A percentile compares a stretch with the other conserved stretches of the same genome.
Conservation (phyloP, 106 monocot species). For the Dioscorea zingiberensis region DNA sequence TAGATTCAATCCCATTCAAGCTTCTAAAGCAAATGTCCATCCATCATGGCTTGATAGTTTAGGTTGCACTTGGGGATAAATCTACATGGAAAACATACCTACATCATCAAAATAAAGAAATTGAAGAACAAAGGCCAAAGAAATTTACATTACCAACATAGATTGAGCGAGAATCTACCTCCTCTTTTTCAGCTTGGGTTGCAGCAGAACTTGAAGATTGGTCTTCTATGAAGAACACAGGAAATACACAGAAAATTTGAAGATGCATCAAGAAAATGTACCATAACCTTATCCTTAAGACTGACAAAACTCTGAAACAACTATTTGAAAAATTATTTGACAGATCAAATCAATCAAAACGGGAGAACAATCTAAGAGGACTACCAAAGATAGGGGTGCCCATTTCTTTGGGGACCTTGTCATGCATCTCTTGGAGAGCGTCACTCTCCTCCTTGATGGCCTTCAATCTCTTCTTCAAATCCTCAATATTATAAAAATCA, state of each 20-base stretch:
- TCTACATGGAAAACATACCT: no score
- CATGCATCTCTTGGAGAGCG: constrained; percentile 71
- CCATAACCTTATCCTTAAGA: background rate
- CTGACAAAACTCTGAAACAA: background rate
- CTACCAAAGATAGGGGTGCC: constrained; percentile 41
- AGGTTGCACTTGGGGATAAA: no score
- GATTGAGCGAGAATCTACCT: constrained; percentile 84
- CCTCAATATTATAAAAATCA: constrained; percentile 31
- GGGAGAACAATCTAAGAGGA: background rate
- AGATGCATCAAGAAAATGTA: background rate
- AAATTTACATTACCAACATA: constrained; percentile 97
- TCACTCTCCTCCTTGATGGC: constrained; percentile 69
- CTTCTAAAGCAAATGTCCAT: no score
- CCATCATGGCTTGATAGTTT: no score
- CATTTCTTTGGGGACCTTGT: constrained; percentile 80
- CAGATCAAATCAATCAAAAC: background rate
- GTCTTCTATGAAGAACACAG: constrained; percentile 12
- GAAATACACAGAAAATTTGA: background rate
- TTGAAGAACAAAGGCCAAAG: background rate
- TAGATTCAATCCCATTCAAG: no score
- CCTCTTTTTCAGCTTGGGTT: constrained; percentile 85
- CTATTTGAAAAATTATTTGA: background rate
- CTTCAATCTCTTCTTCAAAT: constrained; percentile 59
- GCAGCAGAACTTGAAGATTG: constrained; percentile 49
- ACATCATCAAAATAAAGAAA: background rate